A percentile compares a stretch with the other conserved stretches of the same genome.
Conservation (phyloP, 345 rosid species). For the Angophora floribunda region DNA sequence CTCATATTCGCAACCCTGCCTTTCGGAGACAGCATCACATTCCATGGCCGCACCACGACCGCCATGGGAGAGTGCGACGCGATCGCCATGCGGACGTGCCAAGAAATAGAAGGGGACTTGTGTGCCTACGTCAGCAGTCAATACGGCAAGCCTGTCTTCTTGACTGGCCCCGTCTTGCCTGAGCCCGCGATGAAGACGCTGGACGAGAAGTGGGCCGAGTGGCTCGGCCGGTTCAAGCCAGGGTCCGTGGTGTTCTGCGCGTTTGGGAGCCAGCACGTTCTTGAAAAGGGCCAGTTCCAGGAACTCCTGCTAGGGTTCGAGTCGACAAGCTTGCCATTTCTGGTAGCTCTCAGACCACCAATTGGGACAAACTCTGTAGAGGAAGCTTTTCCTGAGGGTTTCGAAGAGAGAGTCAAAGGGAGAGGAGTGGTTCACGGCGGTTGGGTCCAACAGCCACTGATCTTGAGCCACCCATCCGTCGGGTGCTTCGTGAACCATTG, state of each 20-base stretch:
- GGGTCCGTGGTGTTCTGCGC: conserved; percentile 56
- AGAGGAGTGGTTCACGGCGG: conserved; percentile 42
- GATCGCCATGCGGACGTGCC: conserved; percentile 57
- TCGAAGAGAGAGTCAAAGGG: conserved; percentile 41
- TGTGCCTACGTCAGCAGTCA: conserved; percentile 50
- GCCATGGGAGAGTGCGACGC: conserved; percentile 44
- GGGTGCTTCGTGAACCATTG: conserved; percentile 76
- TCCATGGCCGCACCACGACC: conserved; percentile 30
- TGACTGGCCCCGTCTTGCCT: conserved; percentile 57
- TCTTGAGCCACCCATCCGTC: conserved; percentile 37
- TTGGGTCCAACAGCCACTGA: conserved; percentile 45
- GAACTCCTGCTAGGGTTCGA: conserved; percentile 62
- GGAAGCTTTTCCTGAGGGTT: conserved; percentile 70
- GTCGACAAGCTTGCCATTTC: conserved; percentile 42
- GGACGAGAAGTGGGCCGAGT: conserved; percentile 44
- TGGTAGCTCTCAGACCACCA: conserved; percentile 52
- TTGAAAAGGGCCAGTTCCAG: conserved; percentile 51
- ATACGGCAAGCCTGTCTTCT: conserved; percentile 27
- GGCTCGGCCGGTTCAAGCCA: conserved; percentile 37
- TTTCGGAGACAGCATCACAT: conserved; percentile 39
- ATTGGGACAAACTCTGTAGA: conserved; percentile 30
- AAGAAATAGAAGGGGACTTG: conserved; percentile 45
- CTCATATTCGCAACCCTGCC: conserved; percentile 32
- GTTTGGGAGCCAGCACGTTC: conserved; percentile 54
- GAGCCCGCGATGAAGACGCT: not conserved